Base-by-base conservation (phyloP, 2,329 filamentous ascomycete species). In the Aspergillus chevalieri region DNA sequence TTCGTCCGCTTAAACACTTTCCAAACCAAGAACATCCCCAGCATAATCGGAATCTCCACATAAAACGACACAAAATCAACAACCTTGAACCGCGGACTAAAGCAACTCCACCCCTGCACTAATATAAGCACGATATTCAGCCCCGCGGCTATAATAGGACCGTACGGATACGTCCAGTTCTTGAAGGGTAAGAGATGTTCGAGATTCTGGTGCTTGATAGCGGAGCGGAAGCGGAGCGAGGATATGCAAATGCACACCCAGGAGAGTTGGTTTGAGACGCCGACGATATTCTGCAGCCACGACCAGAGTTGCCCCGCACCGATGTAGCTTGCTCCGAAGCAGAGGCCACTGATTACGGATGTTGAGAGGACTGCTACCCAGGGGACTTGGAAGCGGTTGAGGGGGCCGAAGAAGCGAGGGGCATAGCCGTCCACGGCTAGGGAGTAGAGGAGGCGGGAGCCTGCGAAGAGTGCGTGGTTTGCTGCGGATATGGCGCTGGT, bases 201-300 rank as follows among this genome's bases (percentile, higher is more conserved):
- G 44, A 82, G 77, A n/a, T 77, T 78, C 55, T 86, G 83, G 2
- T 67, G 62, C 43, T 72, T 71, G 47, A 86, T 67, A 3, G 73
- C 83, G 3, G 73, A 67, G 22, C 83, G 80, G 71, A 86, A 86
- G 22, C 83, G 80, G n/a, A 86, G 67, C 0, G 81, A 85, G 0
- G 83, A 78, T 47, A 85, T 72, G 6, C 81, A 78, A 51, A 86
- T 86, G 49, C 79, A 75, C 56, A 69, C 65, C 82, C 83, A 86
- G 45, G 80, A 80, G 4, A 86, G 68, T 65, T 85, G 83, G 62
- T 85, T 85, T 0, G 82, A 84, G 0, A 86, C 83, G 9, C 82
- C 82, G 48, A 86, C 81, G 43, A 86, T 77, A 50, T 85, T 84
- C 60, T 85, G 82, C 15, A 85, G 66, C 82, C 83, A 85, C 1